A percentile compares a stretch with the other conserved stretches of the same genome.
Evolutionary conservation across 176 grass and related monocot species (phyloP).

Genomic region (Oryza meridionalis): DNA sequence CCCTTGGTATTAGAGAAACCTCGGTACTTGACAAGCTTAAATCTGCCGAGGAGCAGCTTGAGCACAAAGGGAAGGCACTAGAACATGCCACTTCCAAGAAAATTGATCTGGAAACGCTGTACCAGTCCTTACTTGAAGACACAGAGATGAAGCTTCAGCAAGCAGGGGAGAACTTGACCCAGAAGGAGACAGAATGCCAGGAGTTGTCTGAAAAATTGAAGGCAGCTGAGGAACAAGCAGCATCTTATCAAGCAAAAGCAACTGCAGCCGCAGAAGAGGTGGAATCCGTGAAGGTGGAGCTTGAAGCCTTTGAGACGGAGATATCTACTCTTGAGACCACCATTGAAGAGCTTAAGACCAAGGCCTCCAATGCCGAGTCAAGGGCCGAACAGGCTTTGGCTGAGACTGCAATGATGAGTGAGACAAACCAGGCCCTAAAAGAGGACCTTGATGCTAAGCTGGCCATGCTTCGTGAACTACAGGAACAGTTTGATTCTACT

Average conservation of each 20-base stretch:
- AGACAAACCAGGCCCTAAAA: slow-evolving; percentile 54
- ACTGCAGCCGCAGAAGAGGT: slow-evolving; percentile 57
- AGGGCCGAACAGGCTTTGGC: slow-evolving; percentile 55
- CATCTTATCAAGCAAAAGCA: slow-evolving; percentile 63
- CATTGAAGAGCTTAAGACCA: slow-evolving; percentile 62
- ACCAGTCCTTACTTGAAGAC: slow-evolving; percentile 81
- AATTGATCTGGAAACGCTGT: slow-evolving; percentile 64
- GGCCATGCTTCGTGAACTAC: slow-evolving; percentile 57
- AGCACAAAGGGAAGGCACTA: slow-evolving; percentile 65
- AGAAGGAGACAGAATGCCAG: slow-evolving; percentile 62
- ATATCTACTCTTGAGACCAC: slow-evolving; percentile 62
- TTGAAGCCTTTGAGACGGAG: slow-evolving; percentile 72
- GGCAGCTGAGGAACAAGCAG: slow-evolving; percentile 51
- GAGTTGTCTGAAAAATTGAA: slow-evolving; percentile 62
- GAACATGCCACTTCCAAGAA: slow-evolving; percentile 81
- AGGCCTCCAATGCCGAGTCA: slow-evolving; percentile 55
- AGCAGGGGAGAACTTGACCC: slow-evolving; percentile 49
- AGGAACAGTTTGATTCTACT: slow-evolving; percentile 60
- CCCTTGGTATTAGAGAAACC: slow-evolving; percentile 57
- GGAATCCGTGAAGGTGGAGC: slow-evolving; percentile 72
- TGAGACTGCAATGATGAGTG: slow-evolving; percentile 51
- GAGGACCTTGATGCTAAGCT: slow-evolving; percentile 70
- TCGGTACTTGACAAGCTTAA: slow-evolving; percentile 68
- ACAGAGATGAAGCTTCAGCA: slow-evolving; percentile 72
- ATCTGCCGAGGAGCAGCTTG: slow-evolving; percentile 69